phyloP scores from a whole-genome alignment of 1,284 basidiomycete species.

The Blastosporella zonata region DNA sequence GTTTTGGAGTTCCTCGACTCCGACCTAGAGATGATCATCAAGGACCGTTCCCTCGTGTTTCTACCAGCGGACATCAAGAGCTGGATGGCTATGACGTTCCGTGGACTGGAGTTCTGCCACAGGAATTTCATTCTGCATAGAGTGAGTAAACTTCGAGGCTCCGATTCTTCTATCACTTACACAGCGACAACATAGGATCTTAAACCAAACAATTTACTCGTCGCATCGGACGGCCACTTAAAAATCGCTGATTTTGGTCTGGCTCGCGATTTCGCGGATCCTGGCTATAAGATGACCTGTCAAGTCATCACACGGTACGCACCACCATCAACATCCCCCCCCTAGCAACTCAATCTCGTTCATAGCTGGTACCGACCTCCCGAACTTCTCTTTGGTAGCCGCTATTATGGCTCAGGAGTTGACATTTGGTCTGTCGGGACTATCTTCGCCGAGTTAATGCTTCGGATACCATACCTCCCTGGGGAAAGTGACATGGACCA shows the following conservation, averaged over 20 bases:
- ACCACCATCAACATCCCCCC: neutral
- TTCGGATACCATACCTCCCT: conserved; percentile 90
- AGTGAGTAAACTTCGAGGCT: conserved; percentile 44
- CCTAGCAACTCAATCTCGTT: neutral
- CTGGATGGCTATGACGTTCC: conserved; percentile 98
- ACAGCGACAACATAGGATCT: conserved; percentile 65
- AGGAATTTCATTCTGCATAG: conserved; percentile 92
- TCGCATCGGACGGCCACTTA: conserved; percentile 86
- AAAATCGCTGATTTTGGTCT: conserved; percentile 99
- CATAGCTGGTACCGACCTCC: conserved; percentile 96
- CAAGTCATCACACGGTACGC: conserved; percentile 92
- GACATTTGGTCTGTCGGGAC: conserved; percentile 96
- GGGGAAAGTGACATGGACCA: conserved; percentile 97
- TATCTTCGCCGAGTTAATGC: conserved; percentile 94
- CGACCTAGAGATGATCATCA: conserved; percentile 97
- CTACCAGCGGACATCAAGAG: conserved; percentile 95
- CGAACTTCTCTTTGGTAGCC: conserved; percentile 85
- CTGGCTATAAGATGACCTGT: conserved; percentile 94
- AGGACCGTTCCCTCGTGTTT: conserved; percentile 89
- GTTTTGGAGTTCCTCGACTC: conserved; percentile 97
- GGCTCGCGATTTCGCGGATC: conserved; percentile 92
- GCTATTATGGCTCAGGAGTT: conserved; percentile 86
- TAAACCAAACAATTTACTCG: conserved; percentile 98
- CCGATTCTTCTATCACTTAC: conserved; percentile 3
- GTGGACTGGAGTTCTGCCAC: conserved; percentile 97